phyloP scores from a whole-genome alignment of 2,329 filamentous ascomycete genomes.

The Hirsutella rhossiliensis region DNA sequence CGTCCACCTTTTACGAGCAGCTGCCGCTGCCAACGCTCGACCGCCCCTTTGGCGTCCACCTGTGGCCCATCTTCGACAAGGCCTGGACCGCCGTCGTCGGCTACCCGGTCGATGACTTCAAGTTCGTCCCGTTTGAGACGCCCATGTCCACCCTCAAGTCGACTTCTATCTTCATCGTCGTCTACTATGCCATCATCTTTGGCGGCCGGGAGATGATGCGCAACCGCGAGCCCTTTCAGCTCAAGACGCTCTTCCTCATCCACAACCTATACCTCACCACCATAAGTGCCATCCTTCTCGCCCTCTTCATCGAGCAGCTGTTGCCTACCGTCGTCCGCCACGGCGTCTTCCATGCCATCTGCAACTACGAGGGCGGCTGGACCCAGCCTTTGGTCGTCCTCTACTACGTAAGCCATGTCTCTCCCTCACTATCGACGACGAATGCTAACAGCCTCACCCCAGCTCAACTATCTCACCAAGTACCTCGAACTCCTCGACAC shows the following conservation, averaged over 20 bases:
- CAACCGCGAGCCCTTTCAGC: conserved; percentile 70
- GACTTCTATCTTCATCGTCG: conserved; percentile 65
- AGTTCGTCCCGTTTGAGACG: conserved; percentile 69
- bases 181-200: conserved; percentile 91
- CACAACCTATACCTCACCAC: conserved; percentile 92
- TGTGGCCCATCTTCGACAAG: conserved; percentile 89
- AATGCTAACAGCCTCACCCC: conserved; percentile 21
- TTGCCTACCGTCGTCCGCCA: conserved; percentile 68
- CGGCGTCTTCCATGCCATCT: conserved; percentile 85
- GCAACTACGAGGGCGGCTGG: conserved; percentile 71
- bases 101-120: conserved; percentile 77
- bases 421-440: neutral
- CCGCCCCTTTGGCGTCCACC: conserved; percentile 74
- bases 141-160: conserved; percentile 83
- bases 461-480: conserved; percentile 98
- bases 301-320: conserved; percentile 83
- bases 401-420: conserved; percentile 70
- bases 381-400: conserved; percentile 85
- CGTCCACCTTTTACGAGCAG: conserved; percentile 38
- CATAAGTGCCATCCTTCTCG: conserved; percentile 70
- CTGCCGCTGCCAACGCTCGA: conserved; percentile 71
- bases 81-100: conserved; percentile 65
- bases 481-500: conserved; percentile 94
- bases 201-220: conserved; percentile 89
- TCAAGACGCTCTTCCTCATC: conserved; percentile 82